A percentile compares a stretch with the other conserved stretches of the same genome.
Conservation (phyloP, 805 yeast species). For the Ogataea pini region DNA sequence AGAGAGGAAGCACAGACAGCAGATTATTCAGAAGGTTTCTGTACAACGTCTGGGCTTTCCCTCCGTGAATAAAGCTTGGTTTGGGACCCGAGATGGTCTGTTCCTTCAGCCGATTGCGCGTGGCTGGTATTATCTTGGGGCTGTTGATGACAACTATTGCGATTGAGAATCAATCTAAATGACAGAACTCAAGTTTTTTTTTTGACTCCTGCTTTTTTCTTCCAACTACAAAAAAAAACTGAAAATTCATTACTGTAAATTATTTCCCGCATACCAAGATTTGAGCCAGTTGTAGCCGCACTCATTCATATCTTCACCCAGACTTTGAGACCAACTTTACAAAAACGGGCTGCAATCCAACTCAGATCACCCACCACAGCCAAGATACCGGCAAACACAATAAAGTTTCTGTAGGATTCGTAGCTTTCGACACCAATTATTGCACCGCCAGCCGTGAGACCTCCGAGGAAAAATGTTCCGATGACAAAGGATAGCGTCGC, state of each 20-base stretch:
- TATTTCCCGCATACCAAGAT: background rate
- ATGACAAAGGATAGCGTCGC: constrained; percentile 31
- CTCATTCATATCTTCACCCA: constrained; percentile 19
- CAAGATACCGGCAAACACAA: constrained; percentile 39
- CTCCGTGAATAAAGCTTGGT: background rate
- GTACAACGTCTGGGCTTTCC: background rate
- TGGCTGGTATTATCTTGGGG: too few species aligned
- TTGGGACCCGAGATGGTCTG: background rate
- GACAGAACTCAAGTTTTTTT: background rate
- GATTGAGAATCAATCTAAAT: too few species aligned
- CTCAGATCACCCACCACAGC: constrained; percentile 40
- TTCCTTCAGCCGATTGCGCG: background rate
- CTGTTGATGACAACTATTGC: too few species aligned
- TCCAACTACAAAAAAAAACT: too few species aligned
- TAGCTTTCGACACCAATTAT: constrained; percentile 37
- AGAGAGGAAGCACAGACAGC: constrained; percentile 1
- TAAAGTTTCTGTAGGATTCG: constrained; percentile 38
- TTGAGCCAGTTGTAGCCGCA: too few species aligned
- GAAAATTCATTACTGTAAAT: background rate
- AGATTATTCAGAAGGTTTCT: background rate
- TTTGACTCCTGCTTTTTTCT: too few species aligned
- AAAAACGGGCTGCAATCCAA: constrained; percentile 46
- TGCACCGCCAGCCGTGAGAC: constrained; percentile 36
- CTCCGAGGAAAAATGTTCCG: constrained; percentile 35
- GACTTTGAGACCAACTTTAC: constrained; percentile 45